Percentiles rank a stretch among this genome's conserved stretches.
phyloP scores from a whole-genome alignment of 1,139 yeast species.

The Meyerozyma athensensis region DNA sequence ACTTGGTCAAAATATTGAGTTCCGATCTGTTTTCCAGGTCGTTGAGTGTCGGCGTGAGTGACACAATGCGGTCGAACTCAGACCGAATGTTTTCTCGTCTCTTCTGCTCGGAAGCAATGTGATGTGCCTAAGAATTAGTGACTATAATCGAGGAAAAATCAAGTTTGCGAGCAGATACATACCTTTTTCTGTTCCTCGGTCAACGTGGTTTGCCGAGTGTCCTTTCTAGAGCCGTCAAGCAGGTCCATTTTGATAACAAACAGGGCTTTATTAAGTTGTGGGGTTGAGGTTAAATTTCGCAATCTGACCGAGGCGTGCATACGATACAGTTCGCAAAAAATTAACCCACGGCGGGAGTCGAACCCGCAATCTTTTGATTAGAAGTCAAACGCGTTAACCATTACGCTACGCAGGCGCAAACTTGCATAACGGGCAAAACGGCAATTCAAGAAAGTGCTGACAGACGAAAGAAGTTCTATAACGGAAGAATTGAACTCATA shows the following conservation, averaged over 20 bases:
- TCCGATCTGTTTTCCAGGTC: slow-evolving; percentile 44
- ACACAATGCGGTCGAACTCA: slow-evolving; percentile 42
- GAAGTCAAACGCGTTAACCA: slow-evolving; percentile 23
- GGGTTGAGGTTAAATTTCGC: slow-evolving; percentile 6
- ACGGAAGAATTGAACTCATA: too few relatives aligned
- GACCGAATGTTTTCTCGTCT: slow-evolving; percentile 44
- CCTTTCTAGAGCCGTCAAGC: slow-evolving; percentile 12
- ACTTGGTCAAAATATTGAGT: slow-evolving; percentile 40
- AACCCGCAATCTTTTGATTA: slow-evolving; percentile 22
- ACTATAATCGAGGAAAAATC: not conserved
- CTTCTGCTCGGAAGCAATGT: slow-evolving; percentile 48
- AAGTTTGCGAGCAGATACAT: slow-evolving; percentile 18
- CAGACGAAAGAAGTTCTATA: too few relatives aligned
- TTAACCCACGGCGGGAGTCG: slow-evolving; percentile 13
- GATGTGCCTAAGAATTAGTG: slow-evolving; percentile 34
- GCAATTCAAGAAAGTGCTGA: not conserved
- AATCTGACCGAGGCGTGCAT: slow-evolving; percentile 5
- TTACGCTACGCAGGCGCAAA: slow-evolving; percentile 9
- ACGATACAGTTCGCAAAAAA: slow-evolving; percentile 1
- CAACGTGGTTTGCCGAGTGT: slow-evolving; percentile 27
- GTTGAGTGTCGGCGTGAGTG: slow-evolving; percentile 38
- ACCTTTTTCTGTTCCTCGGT: slow-evolving; percentile 45
- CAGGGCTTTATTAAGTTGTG: slow-evolving; percentile 1
- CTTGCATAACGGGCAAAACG: not conserved
- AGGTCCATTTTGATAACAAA: not conserved